These are phyloP conservation scores for Diophrys appendiculata DNA, from an alignment of 73 alveolate genomes.

Conservation along the genomic window DNA sequence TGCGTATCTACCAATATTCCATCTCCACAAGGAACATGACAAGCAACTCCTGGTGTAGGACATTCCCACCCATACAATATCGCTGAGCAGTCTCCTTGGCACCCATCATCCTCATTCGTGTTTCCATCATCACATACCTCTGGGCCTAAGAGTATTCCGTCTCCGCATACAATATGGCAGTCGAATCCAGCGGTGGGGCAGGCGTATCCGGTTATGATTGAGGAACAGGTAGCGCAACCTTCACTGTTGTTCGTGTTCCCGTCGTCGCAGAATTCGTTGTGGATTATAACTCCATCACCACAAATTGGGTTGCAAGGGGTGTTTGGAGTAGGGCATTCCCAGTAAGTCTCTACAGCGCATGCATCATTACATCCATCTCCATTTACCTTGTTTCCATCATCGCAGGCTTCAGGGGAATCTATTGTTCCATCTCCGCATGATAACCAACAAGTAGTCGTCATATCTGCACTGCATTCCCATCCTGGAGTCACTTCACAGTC, in stretches of 20 bases:
- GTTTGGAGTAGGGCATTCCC: neutral
- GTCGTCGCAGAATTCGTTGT: conserved; percentile 34
- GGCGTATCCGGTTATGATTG: conserved; percentile 31
- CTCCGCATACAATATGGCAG: no score
- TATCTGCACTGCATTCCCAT: no score
- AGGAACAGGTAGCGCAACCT: conserved; percentile 36
- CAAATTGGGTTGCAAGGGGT: conserved; percentile 12
- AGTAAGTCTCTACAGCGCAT: conserved; percentile 14
- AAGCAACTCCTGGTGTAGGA: no score
- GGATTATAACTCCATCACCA: conserved; percentile 15
- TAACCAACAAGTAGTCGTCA: no score
- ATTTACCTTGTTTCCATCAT: conserved; percentile 1
- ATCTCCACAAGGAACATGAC: no score
- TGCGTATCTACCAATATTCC: no score
- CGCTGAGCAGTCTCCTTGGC: neutral
- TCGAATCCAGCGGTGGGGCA: neutral
- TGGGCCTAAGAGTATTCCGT: neutral
- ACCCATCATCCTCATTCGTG: neutral
- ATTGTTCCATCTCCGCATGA: no score
- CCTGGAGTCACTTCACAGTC: no score
- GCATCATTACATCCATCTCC: conserved; percentile 11
- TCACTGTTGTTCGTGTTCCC: conserved; percentile 41
- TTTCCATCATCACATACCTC: conserved; percentile 10
- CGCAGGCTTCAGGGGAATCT: no score
- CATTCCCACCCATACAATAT: no score